Evolutionary conservation across 495 filamentous ascomycete species (phyloP), one percentile per base, ranked within the genome.

Genomic region (Penicillium cosmopolitanum): DNA sequence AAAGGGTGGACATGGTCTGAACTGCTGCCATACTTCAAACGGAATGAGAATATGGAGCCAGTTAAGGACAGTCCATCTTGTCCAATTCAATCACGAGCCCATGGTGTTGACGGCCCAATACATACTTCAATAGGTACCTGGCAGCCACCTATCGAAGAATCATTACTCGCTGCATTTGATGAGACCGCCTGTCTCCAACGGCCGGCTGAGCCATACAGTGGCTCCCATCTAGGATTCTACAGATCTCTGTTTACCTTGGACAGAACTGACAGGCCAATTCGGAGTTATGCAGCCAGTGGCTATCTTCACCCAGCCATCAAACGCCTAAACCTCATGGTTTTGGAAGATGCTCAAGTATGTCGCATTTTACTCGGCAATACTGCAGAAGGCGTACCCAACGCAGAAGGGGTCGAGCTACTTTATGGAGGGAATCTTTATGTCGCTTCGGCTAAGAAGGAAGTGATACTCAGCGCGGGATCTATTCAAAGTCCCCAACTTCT

Each of bases 401-500:
- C 55, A 16, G 42, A 16, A 13, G 55, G 55, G 10, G 47, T 57
- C 3, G 36, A 51, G 33, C 35, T 51, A n/a, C 34, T 51, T 7
- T 21, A 42, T 31, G 15, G 11, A 8, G 55, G 36, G 18, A 28
- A 28, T 9, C 16, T n/a, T 6, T 33, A 66, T 7, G 71, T 61
- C 3, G 57, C 85, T 21, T 75, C 62, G 52, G 85, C 82, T 3
- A 68, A 68, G 13, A 83, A 73, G 51, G 78, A 83, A 33, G 72
- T 85, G 25, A 79, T 85, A 35, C 42, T 85, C 9, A 70, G 77
- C 0, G 81, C 79, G 2, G 83, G 82, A 0, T 59, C 71, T 4
- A 58, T 82, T 31, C 68, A 79, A 43, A 73, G 75, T 7, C 77
- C 80, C 4, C 76, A 84, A 57, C 23, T 84, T 4, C 73, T 85